phyloP scores from a whole-genome alignment of 805 yeast genomes.

The Saturnispora silvae region DNA sequence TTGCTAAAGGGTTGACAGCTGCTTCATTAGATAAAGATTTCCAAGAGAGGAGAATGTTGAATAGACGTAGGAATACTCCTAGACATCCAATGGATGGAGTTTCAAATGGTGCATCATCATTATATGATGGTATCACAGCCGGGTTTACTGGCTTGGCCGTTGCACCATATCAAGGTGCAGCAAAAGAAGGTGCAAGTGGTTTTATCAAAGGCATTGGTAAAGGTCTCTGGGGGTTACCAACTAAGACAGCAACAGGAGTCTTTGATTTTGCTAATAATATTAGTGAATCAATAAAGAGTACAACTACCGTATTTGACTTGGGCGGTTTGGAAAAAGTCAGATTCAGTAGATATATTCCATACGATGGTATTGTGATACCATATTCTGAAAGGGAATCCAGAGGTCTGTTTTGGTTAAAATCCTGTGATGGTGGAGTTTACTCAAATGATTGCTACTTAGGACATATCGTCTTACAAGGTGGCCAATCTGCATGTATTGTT shows the following conservation, averaged over 20 bases:
- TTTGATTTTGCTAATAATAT: constrained; percentile 88
- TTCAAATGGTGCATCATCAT: constrained; percentile 77
- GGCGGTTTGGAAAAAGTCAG: constrained; percentile 72
- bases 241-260: constrained; percentile 92
- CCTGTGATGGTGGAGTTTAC: constrained; percentile 70
- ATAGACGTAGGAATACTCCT: constrained; percentile 68
- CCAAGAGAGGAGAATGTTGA: constrained; percentile 74
- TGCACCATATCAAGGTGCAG: constrained; percentile 86
- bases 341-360: constrained; percentile 65
- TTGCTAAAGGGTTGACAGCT: constrained; percentile 87
- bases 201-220: constrained; percentile 90
- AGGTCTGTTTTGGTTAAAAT: constrained; percentile 88
- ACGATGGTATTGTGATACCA: constrained; percentile 64
- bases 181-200: constrained; percentile 82
- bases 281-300: constrained; percentile 86
- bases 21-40: constrained; percentile 80
- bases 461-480: constrained; percentile 74
- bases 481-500: constrained; percentile 65
- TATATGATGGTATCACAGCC: constrained; percentile 75
- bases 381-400: constrained; percentile 77
- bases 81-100: constrained; percentile 79
- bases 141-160: constrained; percentile 86
- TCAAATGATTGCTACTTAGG: constrained; percentile 71
- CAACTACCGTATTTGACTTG: constrained; percentile 81
- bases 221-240: constrained; percentile 92